These are phyloP conservation scores for Solanum bulbocastanum DNA, from an alignment of 257 asterid genomes.

Conservation along the genomic window DNA sequence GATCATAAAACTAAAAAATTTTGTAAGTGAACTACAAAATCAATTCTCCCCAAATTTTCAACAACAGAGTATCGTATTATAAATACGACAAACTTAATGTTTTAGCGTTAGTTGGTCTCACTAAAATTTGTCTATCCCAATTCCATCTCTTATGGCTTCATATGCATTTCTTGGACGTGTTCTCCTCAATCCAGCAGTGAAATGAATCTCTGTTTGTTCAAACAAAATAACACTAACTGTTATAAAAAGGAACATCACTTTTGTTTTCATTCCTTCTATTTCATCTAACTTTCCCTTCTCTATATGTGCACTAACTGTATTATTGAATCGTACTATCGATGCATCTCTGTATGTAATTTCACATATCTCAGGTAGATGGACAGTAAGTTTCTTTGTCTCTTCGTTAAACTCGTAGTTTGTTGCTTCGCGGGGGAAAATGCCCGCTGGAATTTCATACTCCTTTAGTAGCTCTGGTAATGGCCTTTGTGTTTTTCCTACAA, in stretches of 20 bases:
- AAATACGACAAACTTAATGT: neutral
- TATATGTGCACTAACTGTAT: constrained; percentile 41
- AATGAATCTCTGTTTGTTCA: constrained; percentile 55
- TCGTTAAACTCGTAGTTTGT: constrained; percentile 78
- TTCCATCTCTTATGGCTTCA: constrained; percentile 61
- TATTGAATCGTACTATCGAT: constrained; percentile 48
- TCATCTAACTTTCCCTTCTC: constrained; percentile 66
- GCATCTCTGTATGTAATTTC: constrained; percentile 67
- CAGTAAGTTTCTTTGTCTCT: constrained; percentile 49
- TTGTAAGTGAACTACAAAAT: neutral
- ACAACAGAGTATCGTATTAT: neutral
- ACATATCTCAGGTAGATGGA: constrained; percentile 43
- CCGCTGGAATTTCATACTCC: constrained; percentile 60
- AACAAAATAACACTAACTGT: constrained; percentile 61
- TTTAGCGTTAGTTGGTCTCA: neutral
- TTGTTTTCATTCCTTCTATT: constrained; percentile 79
- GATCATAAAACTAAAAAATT: neutral
- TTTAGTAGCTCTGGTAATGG: constrained; percentile 57
- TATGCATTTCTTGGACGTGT: constrained; percentile 71
- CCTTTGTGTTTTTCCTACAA: constrained; percentile 62
- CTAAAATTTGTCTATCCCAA: constrained; percentile 53
- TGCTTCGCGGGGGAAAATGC: constrained; percentile 69
- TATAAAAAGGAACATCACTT: constrained; percentile 49
- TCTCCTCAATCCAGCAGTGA: constrained; percentile 78
- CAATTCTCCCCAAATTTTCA: neutral